Evolutionary conservation across 805 yeast species (phyloP).

Genomic region (Saccharomyces eubayanus): DNA sequence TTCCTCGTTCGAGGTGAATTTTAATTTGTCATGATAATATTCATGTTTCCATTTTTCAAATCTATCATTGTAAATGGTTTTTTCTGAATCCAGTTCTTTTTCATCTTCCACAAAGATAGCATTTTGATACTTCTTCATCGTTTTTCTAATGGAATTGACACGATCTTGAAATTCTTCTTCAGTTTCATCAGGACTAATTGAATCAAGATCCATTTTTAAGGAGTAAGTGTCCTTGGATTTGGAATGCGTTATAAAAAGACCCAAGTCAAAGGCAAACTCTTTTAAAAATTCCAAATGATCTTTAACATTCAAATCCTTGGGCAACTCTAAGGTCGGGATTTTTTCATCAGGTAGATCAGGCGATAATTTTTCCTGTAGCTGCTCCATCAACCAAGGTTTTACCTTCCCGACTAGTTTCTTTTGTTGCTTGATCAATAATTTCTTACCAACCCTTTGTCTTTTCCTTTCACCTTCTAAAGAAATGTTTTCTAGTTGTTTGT

Average conservation of each 20-base stretch:
- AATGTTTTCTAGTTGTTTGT: constrained; percentile 70
- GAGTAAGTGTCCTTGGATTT: constrained; percentile 46
- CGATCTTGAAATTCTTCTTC: constrained; percentile 56
- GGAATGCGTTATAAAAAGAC: constrained; percentile 59
- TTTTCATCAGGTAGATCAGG: constrained; percentile 36
- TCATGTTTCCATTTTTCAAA: constrained; percentile 75
- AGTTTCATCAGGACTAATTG: constrained; percentile 58
- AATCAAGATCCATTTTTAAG: constrained; percentile 63
- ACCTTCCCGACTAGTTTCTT: constrained; percentile 56
- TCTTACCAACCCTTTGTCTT: constrained; percentile 56
- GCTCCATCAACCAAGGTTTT: constrained; percentile 41
- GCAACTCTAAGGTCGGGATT: constrained; percentile 41
- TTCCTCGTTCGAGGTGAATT: constrained; percentile 56
- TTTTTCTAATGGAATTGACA: constrained; percentile 41
- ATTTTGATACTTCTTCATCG: constrained; percentile 56
- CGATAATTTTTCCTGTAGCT: constrained; percentile 26
- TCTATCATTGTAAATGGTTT: constrained; percentile 61
- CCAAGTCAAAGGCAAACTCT: constrained; percentile 56
- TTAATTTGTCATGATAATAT: constrained; percentile 79
- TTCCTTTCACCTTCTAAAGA: constrained; percentile 64
- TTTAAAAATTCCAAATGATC: constrained; percentile 53
- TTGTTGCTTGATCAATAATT: constrained; percentile 61
- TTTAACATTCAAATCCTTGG: constrained; percentile 31
- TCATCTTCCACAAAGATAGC: constrained; percentile 54
- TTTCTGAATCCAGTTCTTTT: constrained; percentile 39